Evolutionary conservation across 1,284 basidiomycete genomes (phyloP), one percentile per base, ranked within the genome.

Genomic region (Trichosporon sp.): DNA sequence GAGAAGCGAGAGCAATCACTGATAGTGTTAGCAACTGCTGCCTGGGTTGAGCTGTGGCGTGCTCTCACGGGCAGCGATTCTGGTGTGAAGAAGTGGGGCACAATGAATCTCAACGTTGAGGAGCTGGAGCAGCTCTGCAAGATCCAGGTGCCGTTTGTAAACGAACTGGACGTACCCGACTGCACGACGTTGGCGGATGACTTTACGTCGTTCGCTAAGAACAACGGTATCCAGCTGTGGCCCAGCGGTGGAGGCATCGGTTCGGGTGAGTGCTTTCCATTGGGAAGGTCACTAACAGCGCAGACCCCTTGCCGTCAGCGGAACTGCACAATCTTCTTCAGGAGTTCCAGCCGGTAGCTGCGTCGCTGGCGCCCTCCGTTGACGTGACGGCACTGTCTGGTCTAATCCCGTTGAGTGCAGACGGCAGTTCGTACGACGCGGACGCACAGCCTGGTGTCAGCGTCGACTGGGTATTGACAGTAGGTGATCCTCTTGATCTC

Each of bases 111-210:
- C 12, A 75, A 74, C 6, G 65, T 78, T 12, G 62, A 66, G 0
- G 62, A 78, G 7, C 65, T 81, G 27, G 34, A 70, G 53, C 31
- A 73, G 12, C 66, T 80, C 25, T 56, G 31, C 4, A 69, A 67
- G 1, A 63, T 66, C 38, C 34, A 47, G 23, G 53, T 65, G 21
- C 75, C 75, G 15, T 70, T 63, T 4, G 75, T 80, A 63, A 82
- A 83, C 70, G 76, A 79, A 60, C 66, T 83, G 53, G 79, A 82
- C 67, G 81, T 81, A 23, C 78, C 80, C 12, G 82, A 83, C 71
- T 83, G 81, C 70, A 78, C 80, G 71, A 76, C 75, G 64, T 65
- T 83, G 34, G 80, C 81, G 1, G 70, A 75, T 27, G 80, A 80
- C 15, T 79, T 79, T 64, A 74, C 76, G 12, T 66, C 62, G 2